Base-by-base conservation (phyloP, 1,284 basidiomycete species). In the Gomphus bonarii region DNA sequence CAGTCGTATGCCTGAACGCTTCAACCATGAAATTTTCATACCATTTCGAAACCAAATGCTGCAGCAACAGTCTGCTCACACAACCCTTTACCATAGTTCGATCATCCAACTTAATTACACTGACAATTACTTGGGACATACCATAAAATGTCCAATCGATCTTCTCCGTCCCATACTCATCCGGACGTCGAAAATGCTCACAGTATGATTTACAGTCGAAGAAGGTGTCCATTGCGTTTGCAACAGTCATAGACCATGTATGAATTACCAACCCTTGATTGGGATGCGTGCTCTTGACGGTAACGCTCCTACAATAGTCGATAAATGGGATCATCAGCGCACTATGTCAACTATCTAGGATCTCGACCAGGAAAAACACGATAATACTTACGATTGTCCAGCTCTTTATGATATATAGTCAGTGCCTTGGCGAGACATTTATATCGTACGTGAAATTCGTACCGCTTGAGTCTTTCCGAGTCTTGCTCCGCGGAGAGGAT, bases 11-110 rank as follows among this genome's bases (percentile, higher is more conserved):
- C 11, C 36, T 58, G 11, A 28, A 22, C 2, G 7, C 16, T 6
- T 18, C 9, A 7, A 33, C 2, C 42, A 31, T 8, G 14, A 30
- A 35, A 25, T 20, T 3, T 4, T 50, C 60, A 7, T 28, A 63
- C 62, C 62, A 63, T 63, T 47, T 63, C 62, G 38, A 58, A 63
- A 3, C 56, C 61, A 42, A 60, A 59, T 1, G 61, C 62, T 14
- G 61, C 62, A 14, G 61, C 59, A 25, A 63, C 61, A 30, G 62
- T 62, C 18, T 63, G 59, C 48, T 61, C 59, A 14, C 60, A 61
- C 8, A 63, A 44, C 4, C 61, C 62, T 61, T 31, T 25, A 31
- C 31, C 4, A 10, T 38, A 38, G 5, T 38, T 12, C n/a, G n/a
- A n/a, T 16, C 36, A 38, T 38, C 36, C 9, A 7, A 9, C 3